Base-by-base conservation (phyloP, 371 early-diverging fungal genomes). In the Capillidium heterosporum region DNA sequence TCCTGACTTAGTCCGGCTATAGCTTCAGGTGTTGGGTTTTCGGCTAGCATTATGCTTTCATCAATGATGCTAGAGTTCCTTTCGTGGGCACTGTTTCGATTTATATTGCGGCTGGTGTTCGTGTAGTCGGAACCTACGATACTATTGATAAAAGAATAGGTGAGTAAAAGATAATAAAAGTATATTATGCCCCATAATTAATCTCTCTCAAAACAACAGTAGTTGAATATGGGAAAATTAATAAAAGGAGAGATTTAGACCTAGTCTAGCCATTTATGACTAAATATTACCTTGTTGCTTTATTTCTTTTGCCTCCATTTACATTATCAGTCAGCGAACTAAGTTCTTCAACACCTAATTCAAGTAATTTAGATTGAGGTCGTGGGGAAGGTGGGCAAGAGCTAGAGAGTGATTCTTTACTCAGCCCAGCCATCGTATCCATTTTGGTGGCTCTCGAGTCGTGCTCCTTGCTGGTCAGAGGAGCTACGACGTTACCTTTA, bases 311-410 rank as follows among this genome's bases (percentile, higher is more conserved):
- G 13, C 13, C 35, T 13, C 35, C 35, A 4, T 7, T 4, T 35
- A 35, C 13, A 35, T 35, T 35, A 35, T 4, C 13, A 35, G 4
- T 35, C 13, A 35, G 13, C 7, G 35, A 35, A 35, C 4, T 35
- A 7, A 13, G 35, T 35, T 35, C 35, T 35, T 35, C 35, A 7
- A 35, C 13, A 35, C 35, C 13, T 35, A 13, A 35, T 35, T 35
- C 35, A 13, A 13, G 4, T 35, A 17, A 7, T 27, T 47, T 49
- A 31, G 17, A 28, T 17, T 49, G 50, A 49, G 50, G 50, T 28
- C 31, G 24, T 15, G 50, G 50, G 8, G 50, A 49, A 49, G 50
- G 50, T 26, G 50, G 50, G 28, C 50, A 49, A 11, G 50, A 49
- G 28, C 32, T 49, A 31, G 50, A 35, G 35, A 35, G 7, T 35